Base-by-base conservation (phyloP, 192 early-diverging fungal genomes). In the Spinellus fusiger region DNA sequence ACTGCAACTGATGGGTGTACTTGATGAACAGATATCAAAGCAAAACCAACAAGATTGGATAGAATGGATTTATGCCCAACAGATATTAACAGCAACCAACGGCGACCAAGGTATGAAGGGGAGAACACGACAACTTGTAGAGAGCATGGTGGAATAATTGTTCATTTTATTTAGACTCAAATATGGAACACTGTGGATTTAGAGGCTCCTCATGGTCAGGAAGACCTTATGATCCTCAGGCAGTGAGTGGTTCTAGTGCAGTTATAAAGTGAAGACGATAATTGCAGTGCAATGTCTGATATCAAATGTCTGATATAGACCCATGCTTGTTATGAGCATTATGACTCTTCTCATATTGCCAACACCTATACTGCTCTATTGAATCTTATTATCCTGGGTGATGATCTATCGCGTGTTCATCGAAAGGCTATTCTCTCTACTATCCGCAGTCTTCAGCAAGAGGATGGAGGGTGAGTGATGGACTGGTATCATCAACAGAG, bases 11-110 rank as follows among this genome's bases (percentile, higher is more conserved):
- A 78, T 96, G 25, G 86, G 84, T 18, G 74, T 66, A n/a, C 58
- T 94, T 5, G 85, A 90, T 10, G 67, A 69, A 6, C 53, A 54
- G 5, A 32, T 92, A 12, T 57, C 79, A 0, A 71, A 72, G 10
- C 70, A 80, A 50, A 68, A 91, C 55, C 81, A 82, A 54, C 34
- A 66, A 16, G 80, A 71, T 26, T 92, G 89, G 83, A 82, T 97
- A 32, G 92, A 98, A 27, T 99, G 97, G 97, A 86, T 99, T 35
- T 99, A 98, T 78, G 87, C 84, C 18, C 94, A 97, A 73, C 95
- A 98, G 63, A 73, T 91, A n/a, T 48, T 79, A 12, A 84, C 82
- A 2, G 56, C 70, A 33, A 29, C 44, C 23, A 52, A 69, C 13
- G 61, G 68, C 23, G 16, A 58, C 33, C 81, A 35, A 32, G 54